Evolutionary conservation across 805 yeast genomes (phyloP).

Genomic region (Ogataea pini): DNA sequence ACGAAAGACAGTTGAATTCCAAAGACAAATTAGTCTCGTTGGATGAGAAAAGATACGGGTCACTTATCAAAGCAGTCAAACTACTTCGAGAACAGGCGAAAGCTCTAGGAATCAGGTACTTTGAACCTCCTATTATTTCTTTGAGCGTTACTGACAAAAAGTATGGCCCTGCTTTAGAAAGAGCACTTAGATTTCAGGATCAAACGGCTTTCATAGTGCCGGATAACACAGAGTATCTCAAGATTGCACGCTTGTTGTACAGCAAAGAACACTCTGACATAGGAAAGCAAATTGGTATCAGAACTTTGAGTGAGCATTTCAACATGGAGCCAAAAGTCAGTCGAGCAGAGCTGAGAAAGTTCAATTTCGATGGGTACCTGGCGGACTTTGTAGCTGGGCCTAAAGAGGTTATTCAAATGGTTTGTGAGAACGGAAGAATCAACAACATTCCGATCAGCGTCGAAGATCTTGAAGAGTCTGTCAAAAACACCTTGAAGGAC

Average conservation of each 20-base stretch:
- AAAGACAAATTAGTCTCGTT: conserved; percentile 55
- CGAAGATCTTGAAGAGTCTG: conserved; percentile 43
- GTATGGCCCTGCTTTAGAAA: conserved; percentile 58
- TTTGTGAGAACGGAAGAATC: conserved; percentile 54
- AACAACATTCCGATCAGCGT: conserved; percentile 64
- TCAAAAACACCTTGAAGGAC: conserved; percentile 36
- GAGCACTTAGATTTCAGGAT: conserved; percentile 53
- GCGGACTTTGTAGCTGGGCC: conserved; percentile 78
- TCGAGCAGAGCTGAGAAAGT: conserved; percentile 31
- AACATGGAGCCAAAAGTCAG: conserved; percentile 15
- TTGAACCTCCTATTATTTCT: conserved; percentile 74
- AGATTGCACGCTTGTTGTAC: conserved; percentile 44
- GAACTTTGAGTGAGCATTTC: conserved; percentile 40
- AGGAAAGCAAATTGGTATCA: conserved; percentile 52
- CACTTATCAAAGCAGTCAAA: conserved; percentile 40
- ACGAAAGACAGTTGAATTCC: conserved; percentile 34
- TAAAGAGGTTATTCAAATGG: conserved; percentile 64
- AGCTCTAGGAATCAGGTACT: conserved; percentile 42
- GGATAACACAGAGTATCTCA: conserved; percentile 49
- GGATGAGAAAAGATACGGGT: conserved; percentile 33
- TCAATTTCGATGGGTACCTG: conserved; percentile 82
- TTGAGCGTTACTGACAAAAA: conserved; percentile 52
- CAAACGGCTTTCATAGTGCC: conserved; percentile 65
- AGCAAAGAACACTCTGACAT: conserved; percentile 31
- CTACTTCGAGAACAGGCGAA: conserved; percentile 42